Evolutionary conservation across 2,329 filamentous ascomycete genomes (phyloP), one percentile per base, ranked within the genome.

Genomic region (Emydomyces testavorans): DNA sequence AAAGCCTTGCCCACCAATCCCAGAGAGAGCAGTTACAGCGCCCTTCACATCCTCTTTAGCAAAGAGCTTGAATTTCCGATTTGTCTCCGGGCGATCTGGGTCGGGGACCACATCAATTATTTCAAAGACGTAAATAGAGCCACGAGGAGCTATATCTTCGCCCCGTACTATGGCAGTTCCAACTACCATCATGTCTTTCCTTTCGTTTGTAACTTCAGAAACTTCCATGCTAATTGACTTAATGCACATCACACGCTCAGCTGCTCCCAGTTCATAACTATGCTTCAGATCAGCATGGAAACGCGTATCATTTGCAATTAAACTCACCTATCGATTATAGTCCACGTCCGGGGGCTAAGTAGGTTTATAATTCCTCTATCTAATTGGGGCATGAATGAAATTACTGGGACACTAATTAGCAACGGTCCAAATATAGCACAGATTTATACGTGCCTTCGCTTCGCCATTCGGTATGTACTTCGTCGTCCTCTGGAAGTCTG

Each of bases 31-130:
- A 11, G 90, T 94, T 20, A 98, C 86, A 3, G 87, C 87, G 7
- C 92, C 92, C 42, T 92, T 85, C 21, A 96, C 88, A 44, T 94
- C 86, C 63, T 98, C 92, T 58, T 84, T 85, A 4, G 86, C 85
- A 13, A 95, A 75, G 3, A 93, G 76, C 62, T 94, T 93, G 28
- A 98, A 72, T 56, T 81, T 86, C 54, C 80, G 82, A 63, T 88
- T 85, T 1, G 85, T 94, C 63, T 95, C 89, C 0, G 88, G 86
- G 6, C 78, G 78, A 15, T 80, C 85, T 0, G 88, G 88, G 53
- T 95, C 82, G 0, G 92, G 90, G 1, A 95, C 90, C 26, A 98
- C 92, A 28, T 82, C 78, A 50, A 94, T 88, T 24, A 98, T 78
- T 59, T 95, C 89, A 59, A 92, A 94, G 40, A 96, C 85, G 58